These are phyloP conservation scores for Heracleum sosnowskyi DNA, from an alignment of 129 eudicot genomes.

Conservation along the genomic window DNA sequence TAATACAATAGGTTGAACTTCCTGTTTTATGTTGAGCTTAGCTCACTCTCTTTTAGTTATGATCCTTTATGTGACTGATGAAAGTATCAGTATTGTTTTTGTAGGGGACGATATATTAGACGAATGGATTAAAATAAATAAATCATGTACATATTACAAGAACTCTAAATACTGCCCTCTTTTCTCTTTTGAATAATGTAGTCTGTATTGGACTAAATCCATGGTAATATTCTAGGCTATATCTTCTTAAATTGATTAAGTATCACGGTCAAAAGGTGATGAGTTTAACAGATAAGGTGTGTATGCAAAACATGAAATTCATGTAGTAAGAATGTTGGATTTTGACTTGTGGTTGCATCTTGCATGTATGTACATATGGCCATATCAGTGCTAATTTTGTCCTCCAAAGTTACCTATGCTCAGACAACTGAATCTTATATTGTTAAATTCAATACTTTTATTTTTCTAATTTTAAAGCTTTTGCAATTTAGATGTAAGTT, in stretches of 20 bases:
- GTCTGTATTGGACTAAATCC: background rate
- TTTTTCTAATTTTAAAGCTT: background rate
- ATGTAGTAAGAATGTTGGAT: background rate
- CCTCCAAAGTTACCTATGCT: background rate
- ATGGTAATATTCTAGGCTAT: background rate
- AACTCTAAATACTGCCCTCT: background rate
- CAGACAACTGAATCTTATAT: background rate
- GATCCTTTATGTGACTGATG: background rate
- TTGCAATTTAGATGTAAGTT: background rate
- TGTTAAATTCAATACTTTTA: background rate
- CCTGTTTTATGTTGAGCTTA: background rate
- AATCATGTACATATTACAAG: background rate
- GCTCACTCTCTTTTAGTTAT: background rate
- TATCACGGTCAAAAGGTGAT: background rate
- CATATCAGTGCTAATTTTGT: background rate
- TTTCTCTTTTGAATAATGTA: background rate
- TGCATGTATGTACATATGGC: background rate
- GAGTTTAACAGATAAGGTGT: background rate
- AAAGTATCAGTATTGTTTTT: background rate
- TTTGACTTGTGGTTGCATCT: background rate
- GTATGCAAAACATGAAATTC: background rate
- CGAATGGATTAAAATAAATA: background rate
- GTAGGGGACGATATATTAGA: background rate
- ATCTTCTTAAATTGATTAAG: background rate
- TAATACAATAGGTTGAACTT: background rate